These are phyloP conservation scores for Tetracladium setigerum DNA, from an alignment of 495 filamentous ascomycete genomes.

Conservation along the genomic window DNA sequence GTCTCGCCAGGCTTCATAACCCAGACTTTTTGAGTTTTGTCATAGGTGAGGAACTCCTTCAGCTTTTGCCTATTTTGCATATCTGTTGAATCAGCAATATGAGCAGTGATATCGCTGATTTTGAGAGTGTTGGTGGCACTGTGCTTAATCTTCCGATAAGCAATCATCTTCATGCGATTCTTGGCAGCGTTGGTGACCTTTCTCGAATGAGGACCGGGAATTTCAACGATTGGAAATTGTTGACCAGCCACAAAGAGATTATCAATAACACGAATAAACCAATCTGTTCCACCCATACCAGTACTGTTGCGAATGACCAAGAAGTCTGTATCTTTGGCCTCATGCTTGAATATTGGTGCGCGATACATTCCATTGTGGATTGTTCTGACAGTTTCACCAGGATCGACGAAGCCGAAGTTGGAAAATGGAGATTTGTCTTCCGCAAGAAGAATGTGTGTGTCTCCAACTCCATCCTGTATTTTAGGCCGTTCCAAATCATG, in stretches of 20 bases:
- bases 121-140: conserved; percentile 59
- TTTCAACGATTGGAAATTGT: conserved; percentile 80
- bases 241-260: conserved; percentile 87
- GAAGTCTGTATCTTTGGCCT: conserved; percentile 73
- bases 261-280: conserved; percentile 80
- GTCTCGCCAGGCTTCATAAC: conserved; percentile 61
- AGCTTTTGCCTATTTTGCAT: conserved; percentile 94
- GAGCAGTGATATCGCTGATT: conserved; percentile 72
- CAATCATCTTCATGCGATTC: conserved; percentile 91
- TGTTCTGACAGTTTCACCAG: conserved; percentile 80
- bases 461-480: conserved; percentile 64
- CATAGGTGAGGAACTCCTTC: conserved; percentile 88
- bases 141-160: conserved; percentile 75
- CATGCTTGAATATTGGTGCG: conserved; percentile 86
- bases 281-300: conserved; percentile 60
- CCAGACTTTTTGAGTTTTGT: conserved; percentile 81
- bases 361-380: conserved; percentile 94
- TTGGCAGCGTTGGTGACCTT: conserved; percentile 93
- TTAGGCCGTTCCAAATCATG: conserved; percentile 70
- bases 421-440: conserved; percentile 95
- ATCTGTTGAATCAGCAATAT: conserved; percentile 84
- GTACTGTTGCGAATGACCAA: conserved; percentile 76
- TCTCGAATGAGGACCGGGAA: conserved; percentile 86
- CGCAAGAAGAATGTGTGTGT: conserved; percentile 75
- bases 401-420: conserved; percentile 86